Base-by-base conservation (phyloP, 2,329 filamentous ascomycete genomes). In the Trichoderma afroharzianum region DNA sequence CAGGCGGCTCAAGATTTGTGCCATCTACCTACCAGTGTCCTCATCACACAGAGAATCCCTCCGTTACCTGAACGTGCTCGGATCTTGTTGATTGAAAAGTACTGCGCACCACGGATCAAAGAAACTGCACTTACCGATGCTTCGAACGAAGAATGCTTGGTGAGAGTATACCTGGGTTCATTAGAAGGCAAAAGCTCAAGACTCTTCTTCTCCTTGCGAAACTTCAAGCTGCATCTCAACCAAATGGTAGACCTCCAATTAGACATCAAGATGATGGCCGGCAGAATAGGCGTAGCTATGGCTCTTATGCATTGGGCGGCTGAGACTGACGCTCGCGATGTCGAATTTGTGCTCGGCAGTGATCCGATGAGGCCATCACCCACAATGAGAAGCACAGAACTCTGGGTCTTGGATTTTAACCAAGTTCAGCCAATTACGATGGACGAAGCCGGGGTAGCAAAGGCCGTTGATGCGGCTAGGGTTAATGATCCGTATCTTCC, bases 281-380 rank as follows among this genome's bases (percentile, higher is more conserved):
- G 32, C 5, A 70, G 61, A 0, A 79, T 81, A 75, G 79, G 72
- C 0, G 50, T 72, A 14, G 74, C 79, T 0, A 73, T 82, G 3
- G 79, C 79, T 0, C 57, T 78, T 1, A 76, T 82, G 75, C 80
- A 81, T 47, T 82, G 78, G 79, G 75, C 43, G 0, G 80, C 79
- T 0, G 71, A 63, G 26, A 77, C 74, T 0, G 79, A 82, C 32
- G 80, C 76, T 0, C 72, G 74, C 2, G 80, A 79, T 26, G 74
- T 82, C 0, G 78, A 82, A 53, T 81, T 81, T 64, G 79, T 78
- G 0, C 67, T 81, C 8, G 79, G 79, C 0, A 75, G 74, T 73
- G 75, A 6, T 36, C 71, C 2, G 14, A 55, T 12, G 63, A 26
- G 15, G 21, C 14, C 6, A 8, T 15, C 39, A 43, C 39, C 9